A percentile compares a stretch with the other conserved stretches of the same genome.
Conservation (phyloP, 1,139 yeast species). For the Pichia kudriavzevii region DNA sequence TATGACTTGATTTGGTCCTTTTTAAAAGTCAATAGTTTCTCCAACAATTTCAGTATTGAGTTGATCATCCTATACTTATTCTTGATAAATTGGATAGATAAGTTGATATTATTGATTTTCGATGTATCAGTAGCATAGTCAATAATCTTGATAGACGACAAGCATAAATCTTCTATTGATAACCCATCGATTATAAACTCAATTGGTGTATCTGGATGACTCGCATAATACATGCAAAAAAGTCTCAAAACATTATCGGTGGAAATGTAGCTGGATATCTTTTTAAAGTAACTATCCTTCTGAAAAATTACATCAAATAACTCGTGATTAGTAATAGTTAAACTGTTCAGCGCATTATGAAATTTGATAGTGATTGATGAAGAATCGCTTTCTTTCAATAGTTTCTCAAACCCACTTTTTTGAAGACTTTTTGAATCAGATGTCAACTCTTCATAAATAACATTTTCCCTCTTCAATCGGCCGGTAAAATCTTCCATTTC, state of each 20-base stretch:
- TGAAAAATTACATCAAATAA: constrained; percentile 20
- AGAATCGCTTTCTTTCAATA: constrained; percentile 12
- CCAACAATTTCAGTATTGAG: constrained; percentile 17
- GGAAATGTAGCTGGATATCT: constrained; percentile 17
- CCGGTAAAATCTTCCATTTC: constrained; percentile 24
- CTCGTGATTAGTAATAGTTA: constrained; percentile 20
- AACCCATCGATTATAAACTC: constrained; percentile 11
- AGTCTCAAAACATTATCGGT: constrained; percentile 24
- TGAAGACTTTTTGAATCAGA: constrained; percentile 19
- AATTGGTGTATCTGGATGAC: constrained; percentile 4
- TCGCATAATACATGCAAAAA: constrained; percentile 17
- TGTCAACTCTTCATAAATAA: constrained; percentile 19
- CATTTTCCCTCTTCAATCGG: constrained; percentile 15
- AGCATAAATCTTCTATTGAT: constrained; percentile 21
- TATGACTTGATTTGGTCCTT: constrained; percentile 15
- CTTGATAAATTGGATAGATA: constrained; percentile 26
- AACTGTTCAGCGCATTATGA: constrained; percentile 19
- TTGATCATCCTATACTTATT: constrained; percentile 18
- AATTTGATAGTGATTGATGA: constrained; percentile 18
- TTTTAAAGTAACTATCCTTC: constrained; percentile 5
- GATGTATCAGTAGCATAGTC: constrained; percentile 21
- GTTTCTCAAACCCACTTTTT: constrained; percentile 16
- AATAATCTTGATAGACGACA: constrained; percentile 18
- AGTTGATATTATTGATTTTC: constrained; percentile 20
- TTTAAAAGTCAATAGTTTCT: constrained; percentile 10